Percentiles rank a stretch among this genome's conserved stretches.
phyloP scores from a whole-genome alignment of 192 early-diverging fungal genomes.

The Coemansia sp. region DNA sequence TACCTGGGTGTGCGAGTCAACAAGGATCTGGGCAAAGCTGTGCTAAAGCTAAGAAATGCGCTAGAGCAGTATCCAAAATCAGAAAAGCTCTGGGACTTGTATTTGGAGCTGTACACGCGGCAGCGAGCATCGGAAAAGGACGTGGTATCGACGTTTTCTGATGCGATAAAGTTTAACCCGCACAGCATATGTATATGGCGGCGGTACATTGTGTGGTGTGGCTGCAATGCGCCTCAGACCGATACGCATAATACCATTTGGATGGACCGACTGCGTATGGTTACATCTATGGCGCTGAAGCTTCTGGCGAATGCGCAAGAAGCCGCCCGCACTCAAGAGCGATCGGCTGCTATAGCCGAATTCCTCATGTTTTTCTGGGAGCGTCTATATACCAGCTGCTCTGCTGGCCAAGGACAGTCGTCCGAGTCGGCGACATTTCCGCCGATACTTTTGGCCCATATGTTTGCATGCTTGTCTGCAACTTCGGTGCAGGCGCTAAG shows the following conservation, averaged over 20 bases:
- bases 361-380: slow-evolving; percentile 28
- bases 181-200: slow-evolving; percentile 29
- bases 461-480: slow-evolving; percentile 23
- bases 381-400: slow-evolving; percentile 11
- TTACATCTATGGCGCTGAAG: slow-evolving; percentile 20
- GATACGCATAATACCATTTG: slow-evolving; percentile 5
- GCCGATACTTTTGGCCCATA: slow-evolving; percentile 14
- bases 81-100: slow-evolving; percentile 44
- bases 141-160: slow-evolving; percentile 27
- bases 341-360: slow-evolving; percentile 28
- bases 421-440: background rate
- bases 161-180: slow-evolving; percentile 34
- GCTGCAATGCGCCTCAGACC: slow-evolving; percentile 16
- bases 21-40: slow-evolving; percentile 16
- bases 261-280: slow-evolving; percentile 20
- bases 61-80: slow-evolving; percentile 25
- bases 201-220: slow-evolving; percentile 37
- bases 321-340: slow-evolving; percentile 3
- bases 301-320: slow-evolving; percentile 5
- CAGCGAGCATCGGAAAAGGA: slow-evolving; percentile 18
- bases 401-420: background rate
- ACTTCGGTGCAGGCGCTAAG: slow-evolving; percentile 5
- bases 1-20: slow-evolving; percentile 10
- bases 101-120: slow-evolving; percentile 36
- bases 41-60: slow-evolving; percentile 17